Evolutionary conservation across 2,329 filamentous ascomycete genomes (phyloP), one percentile per base, ranked within the genome.

Genomic region (Fusarium concolor): DNA sequence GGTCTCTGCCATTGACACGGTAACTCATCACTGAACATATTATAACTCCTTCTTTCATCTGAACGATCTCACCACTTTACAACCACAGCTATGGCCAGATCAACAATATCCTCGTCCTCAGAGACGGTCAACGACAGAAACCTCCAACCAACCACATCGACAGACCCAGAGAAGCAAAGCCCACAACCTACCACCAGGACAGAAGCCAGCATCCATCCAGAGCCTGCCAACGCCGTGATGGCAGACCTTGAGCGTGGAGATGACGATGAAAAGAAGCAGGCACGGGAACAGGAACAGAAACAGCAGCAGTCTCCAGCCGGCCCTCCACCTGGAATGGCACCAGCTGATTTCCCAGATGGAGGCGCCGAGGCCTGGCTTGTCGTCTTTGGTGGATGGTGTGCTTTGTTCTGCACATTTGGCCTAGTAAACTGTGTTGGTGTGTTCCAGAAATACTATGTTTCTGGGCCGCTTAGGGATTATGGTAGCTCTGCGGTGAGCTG

Each of bases 361-460:
- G 87, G 87, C 4, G 43, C 74, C 5, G 77, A 84, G 64, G 88
- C 88, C 10, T 89, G 87, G 86, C 78, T 87, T 10, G 83, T 84
- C 3, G 86, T 90, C 6, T 74, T 81, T 22, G 82, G 82, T 31
- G 81, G 79, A 4, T 84, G 79, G 76, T 81, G 78, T 62, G 76
- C 77, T 3, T 64, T 82, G 42, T 82, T 83, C 53, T 82, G 79
- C 68, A 83, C 79, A 3, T 83, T 83, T 69, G 82, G 81, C 2
- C 65, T 82, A 28, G 64, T 83, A 56, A 83, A 83, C 71, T 82
- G 67, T 59, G 75, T 83, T 10, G 87, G 87, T 5, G 81, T 88
- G 9, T 89, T 89, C 71, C 85, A 89, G 75, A 79, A 82, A 41
- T 88, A 89, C 75, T 90, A 89, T 65, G 77, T 86, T 57, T 71